Evolutionary conservation across 2,329 filamentous ascomycete species (phyloP), one percentile per base, ranked within the genome.

Genomic region (Mycosphaerelloides madeirae): DNA sequence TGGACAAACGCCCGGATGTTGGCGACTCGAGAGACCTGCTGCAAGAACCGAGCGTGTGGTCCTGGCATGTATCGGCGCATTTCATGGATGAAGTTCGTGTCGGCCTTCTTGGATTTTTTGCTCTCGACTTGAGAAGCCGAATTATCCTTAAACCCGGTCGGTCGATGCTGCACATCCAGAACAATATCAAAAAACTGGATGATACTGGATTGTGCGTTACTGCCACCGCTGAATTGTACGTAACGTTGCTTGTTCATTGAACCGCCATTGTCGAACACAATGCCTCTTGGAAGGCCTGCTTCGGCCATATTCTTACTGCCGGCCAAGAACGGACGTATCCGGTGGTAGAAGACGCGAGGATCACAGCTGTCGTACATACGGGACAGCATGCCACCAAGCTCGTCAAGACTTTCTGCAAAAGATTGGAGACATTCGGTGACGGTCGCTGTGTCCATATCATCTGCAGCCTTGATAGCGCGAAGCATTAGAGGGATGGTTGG

Each of bases 21-120:
- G 56, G 91, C 83, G 3, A 96, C 82, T 13, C 73, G 73, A 38
- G 80, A 76, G 11, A 96, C 83, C 51, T 94, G 85, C 52, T 85
- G 78, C 3, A 98, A 76, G 69, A 98, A 98, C 31, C 86, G 83
- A 3, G 89, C 85, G 62, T 98, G 93, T 0, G 85, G 80, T 0
- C 89, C 91, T 0, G 93, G 93, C 93, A 98, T 98, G 69, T 98
- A 98, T 35, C 79, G 79, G 46, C 91, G 85, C 93, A 98, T 98
- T 54, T 98, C 93, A 61, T 86, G 81, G 62, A 98, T 91, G 70
- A 98, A 98, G 60, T 93, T 94, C 31, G 78, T 75, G 4, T 81
- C 51, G 42, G 70, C 59, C 13, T 51, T 44, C 9, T 48, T 69
- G 2, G 42, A 34, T 33, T 77, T 76, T 40, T 73, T 72, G 29